Percentiles rank a stretch among this genome's conserved stretches.
Conservation (phyloP, 2,329 filamentous ascomycete genomes). For the Phyllosticta citrichinensis region DNA sequence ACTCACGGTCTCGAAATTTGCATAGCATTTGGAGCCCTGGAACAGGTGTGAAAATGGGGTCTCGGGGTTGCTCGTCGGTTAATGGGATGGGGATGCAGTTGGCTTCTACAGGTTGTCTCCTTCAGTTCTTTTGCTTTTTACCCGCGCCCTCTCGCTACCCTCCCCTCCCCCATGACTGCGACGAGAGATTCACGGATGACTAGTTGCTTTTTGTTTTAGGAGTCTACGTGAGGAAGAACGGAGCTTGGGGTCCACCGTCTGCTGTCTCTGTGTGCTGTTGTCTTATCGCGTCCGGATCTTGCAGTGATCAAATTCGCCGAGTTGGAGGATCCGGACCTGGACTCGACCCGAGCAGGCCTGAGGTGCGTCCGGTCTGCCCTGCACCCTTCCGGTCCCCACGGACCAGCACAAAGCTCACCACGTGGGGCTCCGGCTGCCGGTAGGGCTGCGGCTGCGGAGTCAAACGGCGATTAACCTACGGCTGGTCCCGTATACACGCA, state of each 20-base stretch:
- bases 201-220: not conserved
- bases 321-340: not conserved
- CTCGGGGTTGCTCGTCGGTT: not conserved
- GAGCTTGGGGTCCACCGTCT: not conserved
- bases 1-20: constrained; percentile 7
- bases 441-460: constrained; percentile 4
- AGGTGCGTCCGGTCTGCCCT: not conserved
- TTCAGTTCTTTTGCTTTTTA: not conserved
- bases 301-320: not conserved
- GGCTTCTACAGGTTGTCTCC: not conserved
- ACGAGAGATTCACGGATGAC: not conserved
- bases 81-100: not conserved
- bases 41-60: constrained; percentile 6
- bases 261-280: not conserved
- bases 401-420: constrained; percentile 8
- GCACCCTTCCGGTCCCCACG: not conserved
- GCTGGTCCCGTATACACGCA: not conserved
- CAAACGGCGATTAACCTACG: not conserved
- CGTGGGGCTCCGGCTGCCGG: constrained; percentile 4
- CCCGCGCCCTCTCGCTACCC: not conserved
- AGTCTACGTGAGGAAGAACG: not conserved
- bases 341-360: not conserved
- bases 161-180: not conserved
- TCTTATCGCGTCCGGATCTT: not conserved
- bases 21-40: constrained; percentile 10